Evolutionary conservation across 805 yeast genomes (phyloP).

Genomic region (Brettanomyces anomalus): DNA sequence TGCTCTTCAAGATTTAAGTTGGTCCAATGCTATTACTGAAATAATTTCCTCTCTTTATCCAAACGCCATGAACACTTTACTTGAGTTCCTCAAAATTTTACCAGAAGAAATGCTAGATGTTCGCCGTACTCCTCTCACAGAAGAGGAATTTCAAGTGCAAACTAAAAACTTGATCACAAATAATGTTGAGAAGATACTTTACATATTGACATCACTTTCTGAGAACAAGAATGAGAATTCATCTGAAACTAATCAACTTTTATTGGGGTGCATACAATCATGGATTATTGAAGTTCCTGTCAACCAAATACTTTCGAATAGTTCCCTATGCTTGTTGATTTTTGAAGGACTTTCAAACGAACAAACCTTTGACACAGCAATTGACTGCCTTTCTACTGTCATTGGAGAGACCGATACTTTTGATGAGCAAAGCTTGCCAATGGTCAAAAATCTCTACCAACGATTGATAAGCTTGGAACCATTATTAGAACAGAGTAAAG

Average conservation of each 20-base stretch:
- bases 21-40: conserved; percentile 68
- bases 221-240: conserved; percentile 18
- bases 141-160: conserved; percentile 66
- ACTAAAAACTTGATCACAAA: conserved; percentile 52
- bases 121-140: conserved; percentile 68
- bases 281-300: conserved; percentile 89
- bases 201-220: conserved; percentile 48
- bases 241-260: conserved; percentile 30
- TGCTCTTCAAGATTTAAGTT: conserved; percentile 64
- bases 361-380: conserved; percentile 71
- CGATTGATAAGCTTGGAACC: conserved; percentile 58
- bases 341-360: conserved; percentile 52
- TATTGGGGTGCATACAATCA: conserved; percentile 71
- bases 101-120: conserved; percentile 87
- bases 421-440: conserved; percentile 37
- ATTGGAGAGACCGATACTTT: conserved; percentile 76
- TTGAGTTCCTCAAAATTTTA: conserved; percentile 76
- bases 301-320: conserved; percentile 51
- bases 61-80: conserved; percentile 36
- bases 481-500: conserved; percentile 36
- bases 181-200: conserved; percentile 61
- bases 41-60: conserved; percentile 43
- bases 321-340: conserved; percentile 59
- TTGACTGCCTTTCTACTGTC: conserved; percentile 79
- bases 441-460: conserved; percentile 59